Evolutionary conservation across 140 eudicot genomes (phyloP).

Genomic region (Cichorium intybus): DNA sequence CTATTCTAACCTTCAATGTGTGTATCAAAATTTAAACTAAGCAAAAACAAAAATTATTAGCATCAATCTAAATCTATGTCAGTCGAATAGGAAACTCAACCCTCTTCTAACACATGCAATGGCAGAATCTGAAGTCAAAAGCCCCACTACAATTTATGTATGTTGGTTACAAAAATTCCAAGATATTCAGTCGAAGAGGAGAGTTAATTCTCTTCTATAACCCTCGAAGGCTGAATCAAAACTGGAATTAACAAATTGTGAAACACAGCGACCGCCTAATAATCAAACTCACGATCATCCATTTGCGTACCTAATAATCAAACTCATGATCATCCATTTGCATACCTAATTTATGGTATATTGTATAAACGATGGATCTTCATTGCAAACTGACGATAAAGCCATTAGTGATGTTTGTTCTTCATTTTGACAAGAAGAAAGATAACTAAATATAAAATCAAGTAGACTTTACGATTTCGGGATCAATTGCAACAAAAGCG

Average conservation of each 20-base stretch:
- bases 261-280: neutral
- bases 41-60: neutral
- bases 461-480: too few relatives aligned
- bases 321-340: too few relatives aligned
- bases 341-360: too few relatives aligned
- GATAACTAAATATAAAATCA: too few relatives aligned
- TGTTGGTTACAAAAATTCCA: too few relatives aligned
- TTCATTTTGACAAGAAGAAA: too few relatives aligned
- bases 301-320: neutral
- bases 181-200: too few relatives aligned
- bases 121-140: neutral
- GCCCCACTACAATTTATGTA: too few relatives aligned
- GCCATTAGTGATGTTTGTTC: too few relatives aligned
- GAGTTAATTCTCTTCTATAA: neutral
- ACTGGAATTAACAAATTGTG: neutral
- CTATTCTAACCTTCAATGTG: too few relatives aligned
- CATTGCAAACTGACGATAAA: too few relatives aligned
- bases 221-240: neutral
- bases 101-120: neutral
- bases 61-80: neutral
- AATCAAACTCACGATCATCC: neutral
- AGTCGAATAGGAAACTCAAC: neutral
- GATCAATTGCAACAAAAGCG: slow-evolving; percentile 79
- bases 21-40: neutral
- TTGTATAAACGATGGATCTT: slow-evolving; percentile 1